Conservation (phyloP, 2,329 filamentous ascomycete genomes). For the Penicillium sp. region DNA sequence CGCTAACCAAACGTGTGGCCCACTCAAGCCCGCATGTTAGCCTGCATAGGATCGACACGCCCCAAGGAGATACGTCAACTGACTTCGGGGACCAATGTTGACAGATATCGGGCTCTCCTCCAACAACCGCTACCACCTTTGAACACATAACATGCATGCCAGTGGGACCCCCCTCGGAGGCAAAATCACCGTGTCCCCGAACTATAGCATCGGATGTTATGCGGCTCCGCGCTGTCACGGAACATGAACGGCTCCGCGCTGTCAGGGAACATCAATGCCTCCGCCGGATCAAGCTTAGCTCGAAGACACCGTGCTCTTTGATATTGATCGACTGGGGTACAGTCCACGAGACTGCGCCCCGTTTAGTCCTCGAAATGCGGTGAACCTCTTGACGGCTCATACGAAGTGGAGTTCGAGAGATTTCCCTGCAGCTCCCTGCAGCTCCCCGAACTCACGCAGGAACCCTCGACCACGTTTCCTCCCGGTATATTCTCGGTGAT, state of each 20-base stretch:
- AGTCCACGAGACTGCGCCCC: background rate
- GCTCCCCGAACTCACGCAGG: slow-evolving; percentile 16
- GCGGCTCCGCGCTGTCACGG: slow-evolving; percentile 2
- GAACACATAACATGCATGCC: background rate
- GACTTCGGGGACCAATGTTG: background rate
- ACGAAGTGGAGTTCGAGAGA: background rate
- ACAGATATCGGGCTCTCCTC: background rate
- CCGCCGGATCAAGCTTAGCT: slow-evolving; percentile 6
- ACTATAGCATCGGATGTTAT: background rate
- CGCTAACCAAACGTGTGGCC: background rate
- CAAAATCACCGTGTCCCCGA: background rate
- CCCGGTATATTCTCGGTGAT: background rate
- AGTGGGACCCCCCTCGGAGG: background rate
- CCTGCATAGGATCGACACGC: background rate
- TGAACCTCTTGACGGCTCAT: background rate
- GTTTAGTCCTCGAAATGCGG: background rate
- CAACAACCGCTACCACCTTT: background rate
- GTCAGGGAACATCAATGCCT: background rate
- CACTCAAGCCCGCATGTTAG: background rate
- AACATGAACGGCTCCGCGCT: background rate
- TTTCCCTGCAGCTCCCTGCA: background rate
- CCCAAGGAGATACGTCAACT: background rate
- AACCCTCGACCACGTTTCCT: slow-evolving; percentile 14
- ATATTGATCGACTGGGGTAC: background rate
- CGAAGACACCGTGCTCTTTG: background rate